These are phyloP conservation scores for Ceratocystis ficicola DNA, from an alignment of 2,329 filamentous ascomycete species.

Conservation along the genomic window DNA sequence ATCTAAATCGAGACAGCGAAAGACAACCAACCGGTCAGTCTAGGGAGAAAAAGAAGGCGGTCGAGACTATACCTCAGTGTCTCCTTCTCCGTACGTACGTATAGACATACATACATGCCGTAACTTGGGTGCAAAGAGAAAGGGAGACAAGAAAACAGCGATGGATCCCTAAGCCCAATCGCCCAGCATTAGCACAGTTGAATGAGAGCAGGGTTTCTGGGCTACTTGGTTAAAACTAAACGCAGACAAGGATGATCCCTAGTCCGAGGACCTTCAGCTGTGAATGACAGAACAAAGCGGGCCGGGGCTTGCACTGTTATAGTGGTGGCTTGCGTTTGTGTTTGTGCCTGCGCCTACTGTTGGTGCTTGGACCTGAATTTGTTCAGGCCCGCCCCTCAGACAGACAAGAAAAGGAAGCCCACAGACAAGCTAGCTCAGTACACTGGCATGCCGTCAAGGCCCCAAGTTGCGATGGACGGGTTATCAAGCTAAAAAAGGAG, in stretches of 20 bases:
- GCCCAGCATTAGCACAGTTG: too few species aligned
- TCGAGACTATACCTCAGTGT: not conserved
- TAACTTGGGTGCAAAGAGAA: not conserved
- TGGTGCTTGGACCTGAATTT: not conserved
- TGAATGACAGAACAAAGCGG: not conserved
- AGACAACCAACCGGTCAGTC: not conserved
- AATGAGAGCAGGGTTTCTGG: too few species aligned
- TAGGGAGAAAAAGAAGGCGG: not conserved
- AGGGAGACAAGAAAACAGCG: too few species aligned
- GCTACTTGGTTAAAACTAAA: not conserved
- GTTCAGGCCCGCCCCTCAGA: not conserved
- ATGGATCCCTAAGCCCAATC: not conserved
- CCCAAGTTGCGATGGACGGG: constrained; percentile 1
- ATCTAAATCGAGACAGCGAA: not conserved
- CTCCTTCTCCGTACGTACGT: not conserved
- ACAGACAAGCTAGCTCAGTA: constrained; percentile 11
- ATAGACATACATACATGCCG: not conserved
- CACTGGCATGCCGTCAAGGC: constrained; percentile 13
- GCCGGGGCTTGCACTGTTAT: not conserved
- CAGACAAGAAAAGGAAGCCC: constrained; percentile 8
- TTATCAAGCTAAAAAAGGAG: not conserved
- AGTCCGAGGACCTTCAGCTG: not conserved
- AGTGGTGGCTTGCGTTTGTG: not conserved
- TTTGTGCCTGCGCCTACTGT: not conserved
- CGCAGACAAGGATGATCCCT: not conserved